These are phyloP conservation scores for Pyricularia grisea DNA, from an alignment of 2,329 filamentous ascomycete genomes.

Conservation along the genomic window DNA sequence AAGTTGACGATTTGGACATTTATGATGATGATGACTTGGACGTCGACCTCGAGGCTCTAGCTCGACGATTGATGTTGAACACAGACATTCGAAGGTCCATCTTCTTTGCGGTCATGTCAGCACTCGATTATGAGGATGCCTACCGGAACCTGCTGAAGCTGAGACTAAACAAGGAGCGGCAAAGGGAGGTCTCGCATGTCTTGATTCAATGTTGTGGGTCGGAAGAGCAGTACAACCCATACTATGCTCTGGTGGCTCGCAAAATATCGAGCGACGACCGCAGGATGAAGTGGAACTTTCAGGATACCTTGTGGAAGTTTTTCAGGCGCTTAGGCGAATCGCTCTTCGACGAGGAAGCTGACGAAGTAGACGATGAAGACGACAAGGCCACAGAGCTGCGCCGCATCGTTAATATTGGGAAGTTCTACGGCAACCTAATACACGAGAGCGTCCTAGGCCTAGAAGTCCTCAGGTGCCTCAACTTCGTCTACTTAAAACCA, in stretches of 20 bases:
- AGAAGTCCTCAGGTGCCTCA: constrained; percentile 56
- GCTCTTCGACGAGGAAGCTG: constrained; percentile 54
- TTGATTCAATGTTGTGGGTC: constrained; percentile 79
- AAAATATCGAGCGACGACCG: constrained; percentile 63
- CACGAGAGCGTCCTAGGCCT: constrained; percentile 34
- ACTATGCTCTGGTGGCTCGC: constrained; percentile 79
- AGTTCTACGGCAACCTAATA: constrained; percentile 43
- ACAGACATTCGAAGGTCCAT: constrained; percentile 83
- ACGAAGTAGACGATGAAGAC: constrained; percentile 39
- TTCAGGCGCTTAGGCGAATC: constrained; percentile 81
- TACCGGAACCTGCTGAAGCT: constrained; percentile 72
- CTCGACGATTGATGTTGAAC: constrained; percentile 74
- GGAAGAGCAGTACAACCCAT: constrained; percentile 81
- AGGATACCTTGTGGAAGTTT: constrained; percentile 77
- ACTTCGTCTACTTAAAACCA: constrained; percentile 66
- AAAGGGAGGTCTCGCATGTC: constrained; percentile 79
- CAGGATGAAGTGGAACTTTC: constrained; percentile 73
- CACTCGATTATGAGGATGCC: constrained; percentile 75
- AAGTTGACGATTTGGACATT: constrained; percentile 14
- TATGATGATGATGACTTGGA: constrained; percentile 43
- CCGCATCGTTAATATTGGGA: constrained; percentile 42
- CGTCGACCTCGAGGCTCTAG: constrained; percentile 52
- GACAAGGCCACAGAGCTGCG: constrained; percentile 36
- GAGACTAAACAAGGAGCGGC: constrained; percentile 74
- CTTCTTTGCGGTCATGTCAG: constrained; percentile 83